Conservation (phyloP, 495 filamentous ascomycete species). For the Penicillium antarcticum region DNA sequence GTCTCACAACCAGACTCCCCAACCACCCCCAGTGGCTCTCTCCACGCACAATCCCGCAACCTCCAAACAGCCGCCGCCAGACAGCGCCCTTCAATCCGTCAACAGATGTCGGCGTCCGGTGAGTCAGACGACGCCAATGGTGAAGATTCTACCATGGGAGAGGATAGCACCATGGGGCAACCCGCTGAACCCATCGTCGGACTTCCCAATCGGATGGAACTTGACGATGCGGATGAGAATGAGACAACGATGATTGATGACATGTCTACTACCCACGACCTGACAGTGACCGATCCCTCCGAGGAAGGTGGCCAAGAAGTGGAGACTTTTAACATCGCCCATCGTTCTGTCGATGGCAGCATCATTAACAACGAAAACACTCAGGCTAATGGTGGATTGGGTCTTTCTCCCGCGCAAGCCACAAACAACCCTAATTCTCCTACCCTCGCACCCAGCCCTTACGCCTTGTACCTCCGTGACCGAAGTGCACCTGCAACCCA, state of each 20-base stretch:
- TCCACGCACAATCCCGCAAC: slow-evolving; percentile 43
- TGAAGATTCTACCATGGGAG: slow-evolving; percentile 64
- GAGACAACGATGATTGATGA: slow-evolving; percentile 70
- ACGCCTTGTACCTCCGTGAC: slow-evolving; percentile 74
- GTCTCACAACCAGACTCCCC: slow-evolving; percentile 91
- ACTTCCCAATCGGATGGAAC: slow-evolving; percentile 73
- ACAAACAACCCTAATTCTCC: slow-evolving; percentile 66
- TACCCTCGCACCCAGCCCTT: slow-evolving; percentile 64
- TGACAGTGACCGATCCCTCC: slow-evolving; percentile 74
- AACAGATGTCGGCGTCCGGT: slow-evolving; percentile 82
- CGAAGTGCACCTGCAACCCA: slow-evolving; percentile 60
- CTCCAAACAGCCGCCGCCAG: slow-evolving; percentile 41
- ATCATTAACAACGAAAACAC: slow-evolving; percentile 64
- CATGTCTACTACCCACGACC: slow-evolving; percentile 67
- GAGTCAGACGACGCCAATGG: slow-evolving; percentile 83
- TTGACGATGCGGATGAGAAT: slow-evolving; percentile 71
- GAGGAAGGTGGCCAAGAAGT: slow-evolving; percentile 67
- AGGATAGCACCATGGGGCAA: slow-evolving; percentile 60
- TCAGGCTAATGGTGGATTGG: slow-evolving; percentile 60
- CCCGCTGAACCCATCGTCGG: slow-evolving; percentile 71
- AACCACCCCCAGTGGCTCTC: slow-evolving; percentile 78
- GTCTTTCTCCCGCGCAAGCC: slow-evolving; percentile 74
- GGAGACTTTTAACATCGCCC: slow-evolving; percentile 95
- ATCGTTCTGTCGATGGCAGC: slow-evolving; percentile 85
- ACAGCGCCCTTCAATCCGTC: slow-evolving; percentile 75